A percentile compares a stretch with the other conserved stretches of the same genome.
phyloP scores from a whole-genome alignment of 257 asterid species.

The Solanum bulbocastanum region DNA sequence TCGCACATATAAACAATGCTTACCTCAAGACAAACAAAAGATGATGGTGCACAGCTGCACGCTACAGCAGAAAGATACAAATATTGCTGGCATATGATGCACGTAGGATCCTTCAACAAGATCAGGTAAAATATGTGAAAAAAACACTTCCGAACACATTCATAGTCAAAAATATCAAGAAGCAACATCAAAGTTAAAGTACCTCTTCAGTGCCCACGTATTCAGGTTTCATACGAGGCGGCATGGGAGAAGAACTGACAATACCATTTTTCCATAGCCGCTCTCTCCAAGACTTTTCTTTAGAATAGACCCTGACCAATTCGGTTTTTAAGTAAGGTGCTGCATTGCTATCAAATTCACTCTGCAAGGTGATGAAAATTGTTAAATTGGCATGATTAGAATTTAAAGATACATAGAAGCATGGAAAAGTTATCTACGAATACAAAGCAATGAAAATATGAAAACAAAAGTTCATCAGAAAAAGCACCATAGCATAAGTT shows the following conservation, averaged over 20 bases:
- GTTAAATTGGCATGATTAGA: constrained; percentile 3
- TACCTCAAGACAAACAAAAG: constrained; percentile 88
- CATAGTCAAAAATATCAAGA: background rate
- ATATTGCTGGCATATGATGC: constrained; percentile 83
- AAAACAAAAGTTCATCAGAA: background rate
- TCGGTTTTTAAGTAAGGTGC: constrained; percentile 57
- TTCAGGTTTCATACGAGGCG: constrained; percentile 58
- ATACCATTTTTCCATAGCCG: constrained; percentile 77
- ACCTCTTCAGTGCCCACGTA: constrained; percentile 89
- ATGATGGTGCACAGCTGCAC: constrained; percentile 79
- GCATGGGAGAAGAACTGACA: constrained; percentile 53
- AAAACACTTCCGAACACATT: background rate
- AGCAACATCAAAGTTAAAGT: background rate
- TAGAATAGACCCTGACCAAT: constrained; percentile 51
- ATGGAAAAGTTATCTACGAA: background rate
- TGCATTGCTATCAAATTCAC: constrained; percentile 47
- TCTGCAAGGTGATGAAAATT: constrained; percentile 33
- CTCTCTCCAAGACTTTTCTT: constrained; percentile 80
- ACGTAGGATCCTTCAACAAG: constrained; percentile 64
- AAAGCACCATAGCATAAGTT: background rate
- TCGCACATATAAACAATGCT: constrained; percentile 7
- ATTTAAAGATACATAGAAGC: background rate
- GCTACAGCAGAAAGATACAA: constrained; percentile 83
- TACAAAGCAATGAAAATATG: background rate
- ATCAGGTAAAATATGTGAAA: constrained; percentile 16